Evolutionary conservation across 176 grass and related monocot genomes (phyloP), one percentile per base, ranked within the genome.

Genomic region (Pontederia paniculata): DNA sequence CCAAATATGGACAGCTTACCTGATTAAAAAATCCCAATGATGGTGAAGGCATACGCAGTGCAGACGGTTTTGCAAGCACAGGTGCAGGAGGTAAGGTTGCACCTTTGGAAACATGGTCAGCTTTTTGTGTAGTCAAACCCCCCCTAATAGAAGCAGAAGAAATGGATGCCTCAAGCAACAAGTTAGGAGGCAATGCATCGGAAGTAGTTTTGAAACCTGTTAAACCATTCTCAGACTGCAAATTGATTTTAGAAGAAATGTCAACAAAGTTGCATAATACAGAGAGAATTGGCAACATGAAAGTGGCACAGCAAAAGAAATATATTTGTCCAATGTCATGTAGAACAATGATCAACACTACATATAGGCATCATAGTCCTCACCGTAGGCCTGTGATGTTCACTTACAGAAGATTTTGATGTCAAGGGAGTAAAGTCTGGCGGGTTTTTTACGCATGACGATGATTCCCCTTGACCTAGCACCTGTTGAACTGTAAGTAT

Each of bases 1-100:
- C 21, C 70, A 25, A 43, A 51, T 20, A 48, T 48, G 28, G 9
- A 6, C 22, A 41, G 18, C 49, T 50, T 84, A 95, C 93, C 86
- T 84, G 77, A 51, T 68, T 14, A 52, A 97, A 97, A 88, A 79
- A 88, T 17, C 86, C 77, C 42, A 79, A 37, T 23, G 86, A 90
- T 37, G 86, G 80, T 60, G 93, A 90, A 74, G 93, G 93, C 77
- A 76, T 79, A 48, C 77, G 70, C 55, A 97, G 86, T 45, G 52
- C 80, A 70, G 93, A 97, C 63, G 80, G 93, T 58, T 84, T 90
- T 76, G 62, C 55, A 74, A 43, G 21, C 37, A 20, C 53, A 55
- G 70, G 56, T 54, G 70, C 25, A 81, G 63, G 48, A 20, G 25
- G 25, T 31, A 31, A 1, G 1, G 25, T 5, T 31, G 48, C 45